phyloP scores from a whole-genome alignment of 208 protist species.

The Leishmania martiniquensis region DNA sequence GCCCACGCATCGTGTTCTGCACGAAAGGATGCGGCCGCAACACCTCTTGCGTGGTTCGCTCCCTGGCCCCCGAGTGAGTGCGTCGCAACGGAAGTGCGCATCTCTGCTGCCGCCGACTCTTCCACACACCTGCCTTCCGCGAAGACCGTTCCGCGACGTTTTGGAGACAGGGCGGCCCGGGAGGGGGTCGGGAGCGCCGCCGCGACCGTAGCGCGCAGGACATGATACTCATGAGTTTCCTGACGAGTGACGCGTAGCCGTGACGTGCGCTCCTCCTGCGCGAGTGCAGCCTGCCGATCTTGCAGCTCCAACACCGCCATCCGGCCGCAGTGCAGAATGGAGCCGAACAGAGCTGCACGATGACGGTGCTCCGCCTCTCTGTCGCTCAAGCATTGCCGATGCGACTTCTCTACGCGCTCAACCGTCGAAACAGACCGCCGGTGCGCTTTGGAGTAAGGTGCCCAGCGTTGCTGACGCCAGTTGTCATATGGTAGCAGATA shows the following conservation, averaged over 20 bases:
- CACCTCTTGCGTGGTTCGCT: too few species aligned
- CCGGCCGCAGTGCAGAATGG: not conserved
- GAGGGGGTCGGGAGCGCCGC: not conserved
- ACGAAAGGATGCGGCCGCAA: not conserved
- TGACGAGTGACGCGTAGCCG: not conserved
- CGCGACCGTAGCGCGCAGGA: not conserved
- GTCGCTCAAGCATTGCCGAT: not conserved
- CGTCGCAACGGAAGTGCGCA: not conserved
- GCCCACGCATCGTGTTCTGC: not conserved
- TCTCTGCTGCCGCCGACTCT: not conserved
- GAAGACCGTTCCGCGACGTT: not conserved
- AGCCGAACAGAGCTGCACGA: not conserved
- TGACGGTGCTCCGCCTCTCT: not conserved
- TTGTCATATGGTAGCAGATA: slow-evolving; percentile 2
- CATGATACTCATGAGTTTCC: not conserved
- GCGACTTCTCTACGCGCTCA: not conserved
- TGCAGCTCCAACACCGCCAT: slow-evolving; percentile 3
- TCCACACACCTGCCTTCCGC: not conserved
- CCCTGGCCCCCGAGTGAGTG: not conserved
- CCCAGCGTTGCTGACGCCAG: slow-evolving; percentile 8
- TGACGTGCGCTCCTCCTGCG: not conserved
- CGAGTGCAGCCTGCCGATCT: not conserved
- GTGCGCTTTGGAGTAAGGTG: not conserved
- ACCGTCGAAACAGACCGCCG: not conserved
- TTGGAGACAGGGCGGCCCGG: not conserved